These are phyloP conservation scores for Vaccinium myrtillus DNA, from an alignment of 148 eudicot species.

Conservation along the genomic window DNA sequence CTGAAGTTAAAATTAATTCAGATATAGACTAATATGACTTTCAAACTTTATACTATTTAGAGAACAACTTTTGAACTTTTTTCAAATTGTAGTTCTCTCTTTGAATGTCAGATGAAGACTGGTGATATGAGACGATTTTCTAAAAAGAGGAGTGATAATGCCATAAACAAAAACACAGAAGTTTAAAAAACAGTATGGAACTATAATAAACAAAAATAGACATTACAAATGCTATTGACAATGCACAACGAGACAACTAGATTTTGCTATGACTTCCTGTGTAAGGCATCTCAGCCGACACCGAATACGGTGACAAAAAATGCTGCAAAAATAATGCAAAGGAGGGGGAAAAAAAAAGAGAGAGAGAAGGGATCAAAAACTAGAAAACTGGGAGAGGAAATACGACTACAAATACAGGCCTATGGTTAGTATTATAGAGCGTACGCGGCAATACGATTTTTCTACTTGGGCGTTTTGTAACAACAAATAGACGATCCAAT, in stretches of 20 bases:
- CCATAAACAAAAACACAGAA: background rate
- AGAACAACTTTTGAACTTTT: too few species aligned
- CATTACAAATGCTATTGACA: constrained; percentile 1
- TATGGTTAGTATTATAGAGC: background rate
- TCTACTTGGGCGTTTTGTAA: background rate
- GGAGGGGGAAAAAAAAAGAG: background rate
- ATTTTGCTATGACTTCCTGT: constrained; percentile 15
- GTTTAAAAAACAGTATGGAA: background rate
- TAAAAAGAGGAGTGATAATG: background rate
- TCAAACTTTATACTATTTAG: too few species aligned
- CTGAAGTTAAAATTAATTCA: too few species aligned
- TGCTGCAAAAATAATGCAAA: constrained; percentile 9
- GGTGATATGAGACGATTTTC: too few species aligned
- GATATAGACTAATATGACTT: too few species aligned
- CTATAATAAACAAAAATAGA: constrained; percentile 2
- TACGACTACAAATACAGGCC: constrained; percentile 9
- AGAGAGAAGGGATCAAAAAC: background rate
- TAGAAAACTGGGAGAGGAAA: background rate
- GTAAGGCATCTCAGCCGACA: constrained; percentile 22
- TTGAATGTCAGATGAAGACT: too few species aligned
- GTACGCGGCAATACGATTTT: background rate
- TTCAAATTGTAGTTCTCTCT: too few species aligned
- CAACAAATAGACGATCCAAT: background rate
- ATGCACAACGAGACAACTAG: background rate
- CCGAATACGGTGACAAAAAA: constrained; percentile 13